Conservation (phyloP, 202 grass and related monocot genomes). For the Zoysia matrella region DNA sequence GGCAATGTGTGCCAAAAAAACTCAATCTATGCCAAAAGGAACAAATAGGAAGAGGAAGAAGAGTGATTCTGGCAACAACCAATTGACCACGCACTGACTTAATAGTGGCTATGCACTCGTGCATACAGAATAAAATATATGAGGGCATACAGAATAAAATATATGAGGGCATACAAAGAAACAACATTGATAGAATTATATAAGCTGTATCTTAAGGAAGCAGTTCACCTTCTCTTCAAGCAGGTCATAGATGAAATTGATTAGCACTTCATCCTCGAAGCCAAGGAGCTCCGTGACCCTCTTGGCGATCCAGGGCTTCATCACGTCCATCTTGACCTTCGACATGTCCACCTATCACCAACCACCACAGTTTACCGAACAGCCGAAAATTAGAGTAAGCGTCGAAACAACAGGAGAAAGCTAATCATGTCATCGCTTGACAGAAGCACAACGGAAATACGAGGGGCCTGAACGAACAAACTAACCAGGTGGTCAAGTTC, state of each 20-base stretch:
- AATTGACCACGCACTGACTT: too few species aligned
- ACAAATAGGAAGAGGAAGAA: too few species aligned
- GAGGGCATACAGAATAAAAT: neutral
- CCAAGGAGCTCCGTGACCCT: slow-evolving; percentile 86
- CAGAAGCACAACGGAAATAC: neutral
- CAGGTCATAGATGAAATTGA: slow-evolving; percentile 94
- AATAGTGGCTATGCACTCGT: neutral
- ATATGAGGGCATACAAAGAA: neutral
- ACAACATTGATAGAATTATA: neutral
- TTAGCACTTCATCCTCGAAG: slow-evolving; percentile 97
- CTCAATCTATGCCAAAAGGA: too few species aligned
- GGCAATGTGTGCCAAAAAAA: too few species aligned
- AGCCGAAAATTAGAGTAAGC: neutral
- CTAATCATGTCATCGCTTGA: neutral
- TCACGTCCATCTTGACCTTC: too few species aligned
- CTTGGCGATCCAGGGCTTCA: too few species aligned
- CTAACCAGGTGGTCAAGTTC: slow-evolving; percentile 49
- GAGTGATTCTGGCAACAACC: too few species aligned
- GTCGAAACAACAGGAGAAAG: neutral
- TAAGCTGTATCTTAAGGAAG: neutral
- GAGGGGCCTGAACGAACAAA: slow-evolving; percentile 17
- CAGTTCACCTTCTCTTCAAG: slow-evolving; percentile 42
- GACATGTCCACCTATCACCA: slow-evolving; percentile 53
- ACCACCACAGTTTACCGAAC: neutral
- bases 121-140: neutral